Percentiles rank a stretch among this genome's conserved stretches.
These are phyloP conservation scores for Fusarium subtropicale DNA, from an alignment of 2,329 filamentous ascomycete genomes.

Conservation along the genomic window DNA sequence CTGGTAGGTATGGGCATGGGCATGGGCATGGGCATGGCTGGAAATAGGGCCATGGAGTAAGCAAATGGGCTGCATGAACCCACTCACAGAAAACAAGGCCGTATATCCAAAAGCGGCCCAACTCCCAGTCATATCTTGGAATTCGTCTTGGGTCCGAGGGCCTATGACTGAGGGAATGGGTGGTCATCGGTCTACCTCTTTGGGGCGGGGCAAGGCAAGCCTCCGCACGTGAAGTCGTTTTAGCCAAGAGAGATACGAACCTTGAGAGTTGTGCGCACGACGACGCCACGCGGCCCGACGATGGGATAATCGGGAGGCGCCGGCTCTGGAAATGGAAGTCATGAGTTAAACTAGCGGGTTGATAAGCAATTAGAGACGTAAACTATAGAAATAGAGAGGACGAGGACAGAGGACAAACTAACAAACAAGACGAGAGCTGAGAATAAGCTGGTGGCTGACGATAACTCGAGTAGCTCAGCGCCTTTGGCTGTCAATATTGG, in stretches of 20 bases:
- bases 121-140: conserved; percentile 41
- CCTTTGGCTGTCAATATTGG: conserved; percentile 12
- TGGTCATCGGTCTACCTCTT: conserved; percentile 44
- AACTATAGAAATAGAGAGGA: not conserved
- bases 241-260: conserved; percentile 31
- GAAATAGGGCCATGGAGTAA: conserved; percentile 16
- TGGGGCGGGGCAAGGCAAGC: conserved; percentile 33
- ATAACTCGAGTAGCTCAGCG: conserved; percentile 22
- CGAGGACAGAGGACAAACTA: not conserved
- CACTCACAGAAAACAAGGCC: conserved; percentile 37
- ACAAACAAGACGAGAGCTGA: conserved; percentile 40
- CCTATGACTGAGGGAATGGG: conserved; percentile 34
- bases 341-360: conserved; percentile 40
- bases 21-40: not conserved
- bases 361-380: conserved; percentile 23
- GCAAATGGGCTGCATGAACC: conserved; percentile 28
- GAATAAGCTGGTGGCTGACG: conserved; percentile 36
- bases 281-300: conserved; percentile 43
- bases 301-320: conserved; percentile 32
- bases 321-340: conserved; percentile 43
- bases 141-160: conserved; percentile 32
- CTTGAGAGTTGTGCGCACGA: conserved; percentile 38
- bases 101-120: conserved; percentile 32
- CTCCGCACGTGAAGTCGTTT: conserved; percentile 44
- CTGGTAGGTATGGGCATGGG: not conserved